phyloP scores from a whole-genome alignment of 2,329 filamentous ascomycete species.

The Aspergillus aculeatinus region DNA sequence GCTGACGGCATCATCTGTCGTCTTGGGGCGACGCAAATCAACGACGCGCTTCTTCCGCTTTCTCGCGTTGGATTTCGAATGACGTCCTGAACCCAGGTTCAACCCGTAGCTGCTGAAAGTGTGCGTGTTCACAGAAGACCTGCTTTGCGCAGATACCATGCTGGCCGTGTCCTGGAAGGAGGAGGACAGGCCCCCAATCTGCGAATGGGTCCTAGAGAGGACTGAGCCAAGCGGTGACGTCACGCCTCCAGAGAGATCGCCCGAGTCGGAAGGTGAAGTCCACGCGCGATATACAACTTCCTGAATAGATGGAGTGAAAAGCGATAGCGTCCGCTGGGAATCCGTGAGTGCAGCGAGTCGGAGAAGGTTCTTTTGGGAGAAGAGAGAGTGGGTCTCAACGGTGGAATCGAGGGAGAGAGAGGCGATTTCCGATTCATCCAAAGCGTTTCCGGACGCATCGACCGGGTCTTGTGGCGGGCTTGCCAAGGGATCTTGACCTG shows the following conservation, averaged over 20 bases:
- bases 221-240: slow-evolving; percentile 48
- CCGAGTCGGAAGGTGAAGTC: slow-evolving; percentile 73
- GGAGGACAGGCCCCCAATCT: slow-evolving; percentile 66
- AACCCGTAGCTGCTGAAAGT: slow-evolving; percentile 42
- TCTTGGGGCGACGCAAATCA: slow-evolving; percentile 45
- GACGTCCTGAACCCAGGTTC: slow-evolving; percentile 41
- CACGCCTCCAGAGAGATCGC: slow-evolving; percentile 52
- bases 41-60: slow-evolving; percentile 51
- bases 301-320: slow-evolving; percentile 86
- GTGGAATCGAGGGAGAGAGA: slow-evolving; percentile 76
- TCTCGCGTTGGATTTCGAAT: slow-evolving; percentile 45
- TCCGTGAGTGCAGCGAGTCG: slow-evolving; percentile 79
- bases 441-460: slow-evolving; percentile 72
- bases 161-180: slow-evolving; percentile 73
- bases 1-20: slow-evolving; percentile 41
- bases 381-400: slow-evolving; percentile 80
- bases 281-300: slow-evolving; percentile 92
- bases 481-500: slow-evolving; percentile 74
- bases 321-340: slow-evolving; percentile 83
- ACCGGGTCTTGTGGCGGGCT: slow-evolving; percentile 79
- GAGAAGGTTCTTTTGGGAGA: slow-evolving; percentile 91
- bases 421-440: slow-evolving; percentile 73
- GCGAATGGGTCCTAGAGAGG: slow-evolving; percentile 64
- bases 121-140: slow-evolving; percentile 43
- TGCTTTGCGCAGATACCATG: slow-evolving; percentile 63